Percentiles rank a stretch among this genome's conserved stretches.
Evolutionary conservation across 495 filamentous ascomycete species (phyloP).

Genomic region (Usnea hakonensis): DNA sequence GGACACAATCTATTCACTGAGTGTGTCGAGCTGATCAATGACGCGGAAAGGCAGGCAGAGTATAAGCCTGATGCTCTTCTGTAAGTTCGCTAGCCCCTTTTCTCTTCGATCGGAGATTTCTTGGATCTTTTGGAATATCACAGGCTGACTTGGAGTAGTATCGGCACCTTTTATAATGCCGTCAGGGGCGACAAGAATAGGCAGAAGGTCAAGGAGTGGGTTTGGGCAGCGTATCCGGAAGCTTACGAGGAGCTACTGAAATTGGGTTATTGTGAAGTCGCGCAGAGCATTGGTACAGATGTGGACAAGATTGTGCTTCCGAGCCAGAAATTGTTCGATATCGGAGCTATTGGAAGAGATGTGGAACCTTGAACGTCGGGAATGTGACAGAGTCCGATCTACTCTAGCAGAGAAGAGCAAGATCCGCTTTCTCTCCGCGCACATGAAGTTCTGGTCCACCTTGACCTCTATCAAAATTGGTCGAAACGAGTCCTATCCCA

Average conservation of each 20-base stretch:
- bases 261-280: slow-evolving; percentile 20
- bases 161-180: slow-evolving; percentile 68
- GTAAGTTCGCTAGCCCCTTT: slow-evolving; percentile 47
- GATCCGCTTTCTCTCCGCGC: neutral
- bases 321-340: slow-evolving; percentile 15
- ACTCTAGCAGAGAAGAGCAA: neutral
- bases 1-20: slow-evolving; percentile 59
- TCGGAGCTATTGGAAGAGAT: slow-evolving; percentile 14
- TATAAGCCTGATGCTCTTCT: slow-evolving; percentile 55
- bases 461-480: neutral
- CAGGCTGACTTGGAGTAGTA: slow-evolving; percentile 36
- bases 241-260: slow-evolving; percentile 57
- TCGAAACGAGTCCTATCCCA: neutral
- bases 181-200: slow-evolving; percentile 52
- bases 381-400: neutral
- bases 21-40: slow-evolving; percentile 52
- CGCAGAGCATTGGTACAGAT: slow-evolving; percentile 10
- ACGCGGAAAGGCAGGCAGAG: slow-evolving; percentile 57
- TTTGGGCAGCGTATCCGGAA: slow-evolving; percentile 53
- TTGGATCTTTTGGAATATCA: neutral
- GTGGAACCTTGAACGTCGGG: slow-evolving; percentile 1
- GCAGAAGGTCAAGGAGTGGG: slow-evolving; percentile 64
- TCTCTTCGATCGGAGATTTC: slow-evolving; percentile 18
- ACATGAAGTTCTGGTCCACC: too few species aligned
- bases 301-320: neutral